Conservation (phyloP, 2,329 filamentous ascomycete genomes). For the Trichoderma koningii region DNA sequence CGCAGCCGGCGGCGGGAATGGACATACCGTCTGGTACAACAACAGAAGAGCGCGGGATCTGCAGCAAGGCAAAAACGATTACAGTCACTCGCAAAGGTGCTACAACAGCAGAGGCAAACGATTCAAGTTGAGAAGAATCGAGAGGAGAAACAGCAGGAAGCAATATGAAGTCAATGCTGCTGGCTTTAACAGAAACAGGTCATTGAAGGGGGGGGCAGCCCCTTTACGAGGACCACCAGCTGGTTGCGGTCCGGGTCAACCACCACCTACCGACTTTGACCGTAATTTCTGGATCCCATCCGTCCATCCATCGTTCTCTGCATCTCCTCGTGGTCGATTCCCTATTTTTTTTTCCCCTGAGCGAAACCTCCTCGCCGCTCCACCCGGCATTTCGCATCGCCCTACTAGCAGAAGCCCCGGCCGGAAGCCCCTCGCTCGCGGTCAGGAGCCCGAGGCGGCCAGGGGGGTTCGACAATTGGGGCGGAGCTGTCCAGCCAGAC, state of each 20-base stretch:
- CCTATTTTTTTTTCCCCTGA: conserved; percentile 11
- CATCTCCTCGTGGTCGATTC: conserved; percentile 2
- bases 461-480: conserved; percentile 13
- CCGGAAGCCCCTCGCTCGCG: conserved; percentile 3
- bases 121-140: background rate
- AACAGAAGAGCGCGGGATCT: no score
- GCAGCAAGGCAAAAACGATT: no score
- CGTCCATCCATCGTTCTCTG: no score
- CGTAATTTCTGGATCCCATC: conserved; percentile 28
- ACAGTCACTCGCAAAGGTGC: no score
- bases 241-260: background rate
- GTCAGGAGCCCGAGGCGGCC: conserved; percentile 7
- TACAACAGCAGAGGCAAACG: no score
- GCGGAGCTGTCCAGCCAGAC: background rate
- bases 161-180: background rate
- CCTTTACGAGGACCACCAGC: conserved; percentile 8
- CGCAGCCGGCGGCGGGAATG: background rate
- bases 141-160: background rate
- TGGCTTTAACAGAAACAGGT: conserved; percentile 16
- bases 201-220: background rate
- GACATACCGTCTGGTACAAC: background rate
- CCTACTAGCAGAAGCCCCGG: conserved; percentile 17
- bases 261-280: conserved; percentile 21
- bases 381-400: conserved; percentile 26
- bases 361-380: conserved; percentile 9